A percentile compares a stretch with the other conserved stretches of the same genome.
Conservation (phyloP, 768 basidiomycete genomes). For the Podaxis rugospora region DNA sequence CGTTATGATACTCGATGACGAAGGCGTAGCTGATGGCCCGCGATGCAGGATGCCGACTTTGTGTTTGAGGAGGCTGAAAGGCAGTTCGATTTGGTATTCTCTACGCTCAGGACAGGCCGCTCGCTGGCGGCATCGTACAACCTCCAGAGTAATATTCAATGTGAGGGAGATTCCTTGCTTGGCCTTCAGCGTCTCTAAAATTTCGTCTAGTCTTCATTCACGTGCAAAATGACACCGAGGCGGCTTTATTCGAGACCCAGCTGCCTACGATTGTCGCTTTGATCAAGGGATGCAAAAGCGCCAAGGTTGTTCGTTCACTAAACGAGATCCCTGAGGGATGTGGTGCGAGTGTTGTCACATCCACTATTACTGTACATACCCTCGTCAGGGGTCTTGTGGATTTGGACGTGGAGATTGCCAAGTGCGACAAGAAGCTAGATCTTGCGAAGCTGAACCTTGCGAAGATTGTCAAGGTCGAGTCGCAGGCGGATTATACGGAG, state of each 20-base stretch:
- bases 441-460: slow-evolving; percentile 63
- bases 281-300: slow-evolving; percentile 83
- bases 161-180: slow-evolving; percentile 34
- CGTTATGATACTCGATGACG: not conserved
- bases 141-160: slow-evolving; percentile 78
- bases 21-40: not conserved
- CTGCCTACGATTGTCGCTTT: slow-evolving; percentile 71
- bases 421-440: slow-evolving; percentile 87
- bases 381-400: slow-evolving; percentile 94
- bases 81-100: slow-evolving; percentile 83
- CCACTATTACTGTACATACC: slow-evolving; percentile 72
- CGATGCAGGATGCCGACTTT: slow-evolving; percentile 50
- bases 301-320: slow-evolving; percentile 58
- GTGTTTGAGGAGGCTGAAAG: slow-evolving; percentile 71
- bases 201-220: slow-evolving; percentile 67
- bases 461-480: slow-evolving; percentile 72
- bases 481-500: slow-evolving; percentile 71
- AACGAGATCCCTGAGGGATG: slow-evolving; percentile 84
- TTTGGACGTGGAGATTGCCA: slow-evolving; percentile 80
- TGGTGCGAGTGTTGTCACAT: slow-evolving; percentile 75
- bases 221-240: slow-evolving; percentile 58
- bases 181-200: slow-evolving; percentile 1
- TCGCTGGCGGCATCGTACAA: slow-evolving; percentile 89
- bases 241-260: slow-evolving; percentile 67
- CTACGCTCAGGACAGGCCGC: slow-evolving; percentile 71